A percentile compares a stretch with the other conserved stretches of the same genome.
Evolutionary conservation across 2,329 filamentous ascomycete species (phyloP).

Genomic region (Beauveria asiatica): DNA sequence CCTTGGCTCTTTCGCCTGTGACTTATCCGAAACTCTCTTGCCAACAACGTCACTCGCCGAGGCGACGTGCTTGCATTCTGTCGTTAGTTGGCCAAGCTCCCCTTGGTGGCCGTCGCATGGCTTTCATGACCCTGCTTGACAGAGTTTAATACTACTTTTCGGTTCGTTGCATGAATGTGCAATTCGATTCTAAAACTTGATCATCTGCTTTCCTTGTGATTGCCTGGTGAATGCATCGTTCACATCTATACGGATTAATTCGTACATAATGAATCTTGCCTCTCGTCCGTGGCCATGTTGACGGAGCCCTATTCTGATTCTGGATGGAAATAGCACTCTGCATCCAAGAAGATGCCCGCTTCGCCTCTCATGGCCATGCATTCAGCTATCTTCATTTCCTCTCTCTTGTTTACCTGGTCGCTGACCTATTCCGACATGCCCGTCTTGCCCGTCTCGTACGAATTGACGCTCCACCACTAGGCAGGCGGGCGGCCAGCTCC

Average conservation of each 20-base stretch:
- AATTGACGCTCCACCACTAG: too few species aligned
- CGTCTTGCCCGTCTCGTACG: too few species aligned
- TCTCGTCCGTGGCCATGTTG: background rate
- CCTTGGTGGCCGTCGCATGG: background rate
- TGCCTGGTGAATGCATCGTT: background rate
- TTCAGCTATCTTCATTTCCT: too few species aligned
- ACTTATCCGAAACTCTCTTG: background rate
- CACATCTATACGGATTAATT: background rate
- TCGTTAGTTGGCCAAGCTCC: background rate
- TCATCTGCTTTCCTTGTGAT: too few species aligned
- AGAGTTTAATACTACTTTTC: background rate
- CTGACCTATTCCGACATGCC: too few species aligned
- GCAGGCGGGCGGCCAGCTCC: too few species aligned
- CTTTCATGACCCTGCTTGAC: background rate
- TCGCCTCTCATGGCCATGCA: too few species aligned
- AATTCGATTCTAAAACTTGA: background rate
- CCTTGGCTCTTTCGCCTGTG: background rate
- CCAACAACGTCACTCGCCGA: background rate
- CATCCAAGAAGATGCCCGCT: background rate
- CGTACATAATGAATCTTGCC: background rate
- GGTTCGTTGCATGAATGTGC: background rate
- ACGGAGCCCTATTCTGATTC: background rate
- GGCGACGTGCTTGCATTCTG: background rate
- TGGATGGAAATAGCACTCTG: background rate
- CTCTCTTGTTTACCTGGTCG: too few species aligned